Evolutionary conservation across 2,329 filamentous ascomycete genomes (phyloP).

Genomic region (Mycosphaerella arachidis): DNA sequence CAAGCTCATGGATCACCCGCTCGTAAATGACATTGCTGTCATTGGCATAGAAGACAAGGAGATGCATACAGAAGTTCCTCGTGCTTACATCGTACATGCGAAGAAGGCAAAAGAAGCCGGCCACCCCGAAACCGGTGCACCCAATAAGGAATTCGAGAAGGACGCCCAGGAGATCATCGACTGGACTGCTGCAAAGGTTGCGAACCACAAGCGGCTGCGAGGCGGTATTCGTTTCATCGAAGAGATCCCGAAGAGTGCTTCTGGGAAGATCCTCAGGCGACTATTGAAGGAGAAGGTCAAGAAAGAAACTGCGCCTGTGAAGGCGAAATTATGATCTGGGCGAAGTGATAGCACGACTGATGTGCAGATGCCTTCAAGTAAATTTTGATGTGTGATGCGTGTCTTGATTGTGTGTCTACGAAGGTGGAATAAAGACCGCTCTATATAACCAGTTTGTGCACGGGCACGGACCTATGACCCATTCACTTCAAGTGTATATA

Average conservation of each 20-base stretch:
- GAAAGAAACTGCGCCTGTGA: constrained; percentile 35
- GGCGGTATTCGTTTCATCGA: constrained; percentile 45
- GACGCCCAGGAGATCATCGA: constrained; percentile 40
- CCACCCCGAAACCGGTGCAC: constrained; percentile 20
- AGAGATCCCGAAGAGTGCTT: constrained; percentile 46
- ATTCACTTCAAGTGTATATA: no score
- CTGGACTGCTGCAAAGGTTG: constrained; percentile 43
- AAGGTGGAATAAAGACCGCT: no score
- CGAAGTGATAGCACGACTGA: background rate
- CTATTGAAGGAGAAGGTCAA: constrained; percentile 42
- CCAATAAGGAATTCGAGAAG: constrained; percentile 21
- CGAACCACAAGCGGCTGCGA: constrained; percentile 44
- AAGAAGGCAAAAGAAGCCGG: constrained; percentile 36
- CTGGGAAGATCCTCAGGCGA: constrained; percentile 46
- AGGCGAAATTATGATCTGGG: constrained; percentile 37
- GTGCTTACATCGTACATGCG: constrained; percentile 42
- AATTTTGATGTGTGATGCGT: no score
- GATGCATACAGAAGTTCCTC: constrained; percentile 44
- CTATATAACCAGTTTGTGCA: no score
- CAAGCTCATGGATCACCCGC: constrained; percentile 40
- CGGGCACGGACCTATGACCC: no score
- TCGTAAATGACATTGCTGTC: constrained; percentile 44
- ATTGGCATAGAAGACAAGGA: constrained; percentile 43
- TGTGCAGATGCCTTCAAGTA: background rate
- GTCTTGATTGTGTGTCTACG: no score